Evolutionary conservation across 805 yeast genomes (phyloP).

Genomic region (Candida nemodendra): DNA sequence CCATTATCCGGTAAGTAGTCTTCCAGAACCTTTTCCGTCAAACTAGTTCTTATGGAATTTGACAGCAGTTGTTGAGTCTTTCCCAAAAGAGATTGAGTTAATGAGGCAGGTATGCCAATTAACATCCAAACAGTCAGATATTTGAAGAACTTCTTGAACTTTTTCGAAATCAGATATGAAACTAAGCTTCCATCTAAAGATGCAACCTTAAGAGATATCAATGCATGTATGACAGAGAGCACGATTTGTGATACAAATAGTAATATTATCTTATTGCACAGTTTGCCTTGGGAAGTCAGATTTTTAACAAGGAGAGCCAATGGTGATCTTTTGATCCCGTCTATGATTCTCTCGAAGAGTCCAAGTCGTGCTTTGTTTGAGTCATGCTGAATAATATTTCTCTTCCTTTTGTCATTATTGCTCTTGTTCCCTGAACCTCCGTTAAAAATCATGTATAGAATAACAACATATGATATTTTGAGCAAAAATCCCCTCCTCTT

Average conservation of each 20-base stretch:
- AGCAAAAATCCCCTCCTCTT: slow-evolving; percentile 23
- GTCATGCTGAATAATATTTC: too few relatives aligned
- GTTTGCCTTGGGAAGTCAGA: slow-evolving; percentile 15
- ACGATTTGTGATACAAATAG: slow-evolving; percentile 51
- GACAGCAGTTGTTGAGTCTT: slow-evolving; percentile 60
- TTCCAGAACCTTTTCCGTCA: slow-evolving; percentile 63
- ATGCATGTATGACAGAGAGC: slow-evolving; percentile 64
- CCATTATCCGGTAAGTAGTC: slow-evolving; percentile 69
- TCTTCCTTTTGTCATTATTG: too few relatives aligned
- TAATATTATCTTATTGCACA: slow-evolving; percentile 11
- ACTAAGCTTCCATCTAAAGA: slow-evolving; percentile 83
- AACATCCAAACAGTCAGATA: slow-evolving; percentile 75
- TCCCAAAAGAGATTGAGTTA: slow-evolving; percentile 67
- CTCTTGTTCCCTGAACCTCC: slow-evolving; percentile 22
- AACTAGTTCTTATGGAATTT: slow-evolving; percentile 56
- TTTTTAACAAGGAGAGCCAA: slow-evolving; percentile 17
- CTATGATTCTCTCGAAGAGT: neutral
- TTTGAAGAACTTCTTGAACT: slow-evolving; percentile 60
- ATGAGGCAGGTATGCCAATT: slow-evolving; percentile 82
- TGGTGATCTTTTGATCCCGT: slow-evolving; percentile 16
- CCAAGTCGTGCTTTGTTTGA: too few relatives aligned
- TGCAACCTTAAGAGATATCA: slow-evolving; percentile 78
- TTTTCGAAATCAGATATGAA: slow-evolving; percentile 72
- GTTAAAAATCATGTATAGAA: slow-evolving; percentile 28
- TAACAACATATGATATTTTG: slow-evolving; percentile 21